Evolutionary conservation across 352 stramenopile genomes (phyloP), one percentile per base, ranked within the genome.

Genomic region (Thalassiosira livingstoniorum): DNA sequence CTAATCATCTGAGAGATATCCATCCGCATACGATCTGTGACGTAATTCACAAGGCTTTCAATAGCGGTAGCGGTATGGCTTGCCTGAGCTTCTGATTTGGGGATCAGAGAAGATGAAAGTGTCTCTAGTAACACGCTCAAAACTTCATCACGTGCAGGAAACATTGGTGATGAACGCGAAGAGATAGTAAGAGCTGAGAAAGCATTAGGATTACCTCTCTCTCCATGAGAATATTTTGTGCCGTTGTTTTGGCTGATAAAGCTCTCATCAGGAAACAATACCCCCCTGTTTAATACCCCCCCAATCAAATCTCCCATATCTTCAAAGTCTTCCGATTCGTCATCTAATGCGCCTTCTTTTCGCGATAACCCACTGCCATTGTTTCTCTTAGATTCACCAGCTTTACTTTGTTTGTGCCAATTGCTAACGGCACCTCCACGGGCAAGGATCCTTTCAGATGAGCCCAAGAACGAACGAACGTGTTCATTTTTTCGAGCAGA

Each of bases 51-150:
- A 21, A 79, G 27, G 37, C 31, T 62, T 45, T 67, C 60, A 34
- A 79, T 79, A 1, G 70, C 70, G n/a, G 43, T 45, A 65, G 64
- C 58, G 11, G 70, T 79, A n/a, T 62, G 62, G 3, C 43, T 31
- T 21, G 60, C 71, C 67, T 79, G 71, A 18, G 29, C 43, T 29
- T 79, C 71, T 51, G 71, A 79, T 63, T 79, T 79, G 32, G 47
- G 43, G 2, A 63, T 35, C 0, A 79, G 39, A 23, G 71, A 73
- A 0, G 71, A 66, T 32, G 71, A 79, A 0, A 79, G 43, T 15
- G 60, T 79, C 37, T 69, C 71, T n/a, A 79, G 51, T 13, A 79
- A 45, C 54, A 79, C 45, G 45, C n/a, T 57, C 34, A 79, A 27
- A 10, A 79, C 71, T 65, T 79, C 60, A 51, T 79, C 71, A 64